Base-by-base conservation (phyloP, 2,329 filamentous ascomycete genomes). In the Chalaropsis thielavioides region DNA sequence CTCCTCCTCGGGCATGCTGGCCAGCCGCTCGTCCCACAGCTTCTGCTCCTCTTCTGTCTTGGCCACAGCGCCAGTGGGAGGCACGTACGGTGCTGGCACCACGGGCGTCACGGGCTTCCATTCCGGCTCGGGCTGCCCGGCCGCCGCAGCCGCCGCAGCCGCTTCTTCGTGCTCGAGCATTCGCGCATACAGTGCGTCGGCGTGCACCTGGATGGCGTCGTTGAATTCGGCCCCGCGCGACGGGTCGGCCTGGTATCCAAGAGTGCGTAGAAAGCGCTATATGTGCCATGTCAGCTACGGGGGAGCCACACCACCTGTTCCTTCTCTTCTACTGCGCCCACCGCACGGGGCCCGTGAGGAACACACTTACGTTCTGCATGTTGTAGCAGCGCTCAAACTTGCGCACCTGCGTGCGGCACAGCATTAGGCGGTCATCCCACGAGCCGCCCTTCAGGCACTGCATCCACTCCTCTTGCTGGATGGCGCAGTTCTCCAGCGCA, bases 181-280 rank as follows among this genome's bases (percentile, higher is more conserved):
- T 70, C 88, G 84, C 71, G 92, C 88, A 75, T 91, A 99, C 49
- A 99, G 80, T 68, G 83, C 84, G 76, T 99, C 94, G 67, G 92
- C 92, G 74, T 96, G 92, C 86, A 97, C 90, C 75, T 97, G 94
- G 68, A 99, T 90, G 70, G 87, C 83, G 73, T 96, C 92, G 70
- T 96, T 89, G 62, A 89, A 81, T 38, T 85, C 81, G 0, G 80
- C 76, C 8, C 86, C 78, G 24, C 85, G 82, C 56, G 87, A 82
- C 68, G 83, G 78, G 31, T 83, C 83, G 7, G 84, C 83, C 41
- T 95, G 81, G 73, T 96, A 97, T 3, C 94, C 94, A 19, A 99
- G 77, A 0, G 92, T 91, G 75, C 92, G 91, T 35, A 99, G 77
- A 70, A 99, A 92, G 74, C 92, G 88, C 83, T 91, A 68, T 22